Conservation (phyloP, 768 basidiomycete genomes). For the Tephrocybe sp. region DNA sequence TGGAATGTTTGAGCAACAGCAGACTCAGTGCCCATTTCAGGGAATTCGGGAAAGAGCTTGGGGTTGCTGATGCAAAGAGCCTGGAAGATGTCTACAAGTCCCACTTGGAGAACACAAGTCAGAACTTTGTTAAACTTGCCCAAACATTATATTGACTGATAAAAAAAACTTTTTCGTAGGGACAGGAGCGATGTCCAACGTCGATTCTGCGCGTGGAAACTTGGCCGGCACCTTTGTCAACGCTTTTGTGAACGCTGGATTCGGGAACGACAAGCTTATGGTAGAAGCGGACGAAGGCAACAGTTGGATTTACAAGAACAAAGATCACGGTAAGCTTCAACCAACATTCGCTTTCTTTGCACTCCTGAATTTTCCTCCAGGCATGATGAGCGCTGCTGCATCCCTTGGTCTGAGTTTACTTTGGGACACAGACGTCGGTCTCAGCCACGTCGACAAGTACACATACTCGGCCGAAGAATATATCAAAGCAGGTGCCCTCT, state of each 20-base stretch:
- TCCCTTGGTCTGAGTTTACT: conserved; percentile 89
- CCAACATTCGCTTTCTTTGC: background rate
- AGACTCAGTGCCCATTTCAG: conserved; percentile 83
- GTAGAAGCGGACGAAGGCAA: conserved; percentile 93
- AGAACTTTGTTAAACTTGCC: conserved; percentile 16
- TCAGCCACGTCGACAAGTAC: conserved; percentile 95
- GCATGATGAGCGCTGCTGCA: conserved; percentile 96
- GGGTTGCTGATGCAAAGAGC: conserved; percentile 84
- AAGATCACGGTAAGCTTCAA: conserved; percentile 76
- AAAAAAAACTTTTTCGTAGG: conserved; percentile 32
- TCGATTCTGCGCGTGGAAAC: conserved; percentile 93
- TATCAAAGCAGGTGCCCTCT: conserved; percentile 95
- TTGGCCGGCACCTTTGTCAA: conserved; percentile 97
- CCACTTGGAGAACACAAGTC: conserved; percentile 88
- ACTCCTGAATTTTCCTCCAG: conserved; percentile 29
- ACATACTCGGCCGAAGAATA: conserved; percentile 94
- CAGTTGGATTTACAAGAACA: conserved; percentile 99
- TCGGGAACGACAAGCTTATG: conserved; percentile 98
- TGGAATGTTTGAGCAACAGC: conserved; percentile 84
- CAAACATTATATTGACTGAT: background rate
- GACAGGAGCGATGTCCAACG: conserved; percentile 63
- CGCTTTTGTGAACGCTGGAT: conserved; percentile 98
- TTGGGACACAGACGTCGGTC: conserved; percentile 95
- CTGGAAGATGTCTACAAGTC: conserved; percentile 97
- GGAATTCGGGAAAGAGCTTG: conserved; percentile 91